Conservation (phyloP, 2,329 filamentous ascomycete genomes). For the Talaromyces islandicus region DNA sequence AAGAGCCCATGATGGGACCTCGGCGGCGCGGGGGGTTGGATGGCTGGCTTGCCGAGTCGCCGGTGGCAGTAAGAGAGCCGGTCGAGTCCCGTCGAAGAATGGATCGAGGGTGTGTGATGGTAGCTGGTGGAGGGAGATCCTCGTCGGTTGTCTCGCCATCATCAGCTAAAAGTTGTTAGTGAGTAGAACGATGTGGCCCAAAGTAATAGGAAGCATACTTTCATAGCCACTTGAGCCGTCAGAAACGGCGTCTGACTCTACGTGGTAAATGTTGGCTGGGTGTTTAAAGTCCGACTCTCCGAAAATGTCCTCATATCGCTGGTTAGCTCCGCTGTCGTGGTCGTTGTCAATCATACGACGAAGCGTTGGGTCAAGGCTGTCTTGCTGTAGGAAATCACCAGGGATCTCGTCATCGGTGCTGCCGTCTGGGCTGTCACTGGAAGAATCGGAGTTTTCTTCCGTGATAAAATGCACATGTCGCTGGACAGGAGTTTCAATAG, state of each 20-base stretch:
- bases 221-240: conserved; percentile 50
- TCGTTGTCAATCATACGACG: conserved; percentile 69
- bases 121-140: conserved; percentile 45
- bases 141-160: conserved; percentile 58
- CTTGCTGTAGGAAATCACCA: conserved; percentile 72
- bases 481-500: conserved; percentile 38
- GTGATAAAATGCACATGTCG: conserved; percentile 66
- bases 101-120: conserved; percentile 42
- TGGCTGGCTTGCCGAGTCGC: conserved; percentile 29
- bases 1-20: conserved; percentile 43
- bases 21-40: conserved; percentile 30
- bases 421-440: conserved; percentile 49
- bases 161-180: conserved; percentile 50
- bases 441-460: conserved; percentile 45
- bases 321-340: conserved; percentile 27
- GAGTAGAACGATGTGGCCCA: conserved; percentile 18
- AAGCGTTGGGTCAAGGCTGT: conserved; percentile 64
- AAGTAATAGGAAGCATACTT: conserved; percentile 41
- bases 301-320: conserved; percentile 33
- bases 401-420: conserved; percentile 58
- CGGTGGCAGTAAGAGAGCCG: conserved; percentile 38
- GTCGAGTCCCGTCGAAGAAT: conserved; percentile 46
- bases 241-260: conserved; percentile 40
- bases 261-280: conserved; percentile 36
- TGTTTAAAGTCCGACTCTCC: conserved; percentile 34